These are phyloP conservation scores for Colletotrichum sojae DNA, from an alignment of 2,329 filamentous ascomycete genomes.

Conservation along the genomic window DNA sequence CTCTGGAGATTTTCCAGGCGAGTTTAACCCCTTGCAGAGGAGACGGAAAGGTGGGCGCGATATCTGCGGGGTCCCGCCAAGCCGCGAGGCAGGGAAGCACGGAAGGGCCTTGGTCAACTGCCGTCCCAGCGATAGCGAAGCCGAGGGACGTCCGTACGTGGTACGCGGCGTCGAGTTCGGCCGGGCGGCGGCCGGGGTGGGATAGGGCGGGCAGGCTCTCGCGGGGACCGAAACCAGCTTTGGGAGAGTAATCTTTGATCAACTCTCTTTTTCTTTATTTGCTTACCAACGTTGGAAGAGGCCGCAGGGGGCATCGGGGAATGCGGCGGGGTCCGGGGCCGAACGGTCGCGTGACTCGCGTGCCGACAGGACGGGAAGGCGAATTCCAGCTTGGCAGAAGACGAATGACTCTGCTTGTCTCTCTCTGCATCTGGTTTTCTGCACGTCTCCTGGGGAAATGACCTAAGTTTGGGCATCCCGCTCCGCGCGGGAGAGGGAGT, in stretches of 20 bases:
- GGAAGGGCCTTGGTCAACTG: conserved; percentile 17
- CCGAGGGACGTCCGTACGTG: conserved; percentile 1
- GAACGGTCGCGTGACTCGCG: conserved; percentile 21
- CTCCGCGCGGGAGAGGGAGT: background rate
- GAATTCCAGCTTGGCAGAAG: conserved; percentile 13
- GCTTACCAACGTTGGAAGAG: background rate
- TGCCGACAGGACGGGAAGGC: background rate
- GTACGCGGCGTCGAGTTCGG: background rate
- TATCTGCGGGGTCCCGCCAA: conserved; percentile 28
- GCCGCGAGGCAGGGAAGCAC: conserved; percentile 24
- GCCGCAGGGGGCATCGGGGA: background rate
- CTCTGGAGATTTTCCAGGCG: no score
- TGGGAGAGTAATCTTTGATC: background rate
- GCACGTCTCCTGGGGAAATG: background rate
- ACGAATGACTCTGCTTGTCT: background rate
- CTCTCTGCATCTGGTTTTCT: background rate
- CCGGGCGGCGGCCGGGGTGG: no score
- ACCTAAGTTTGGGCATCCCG: background rate
- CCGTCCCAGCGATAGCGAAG: conserved; percentile 15
- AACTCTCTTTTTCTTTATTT: no score
- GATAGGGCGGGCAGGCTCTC: background rate
- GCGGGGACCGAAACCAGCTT: background rate
- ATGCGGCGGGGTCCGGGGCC: conserved; percentile 6
- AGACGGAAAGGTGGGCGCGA: background rate
- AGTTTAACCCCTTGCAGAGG: no score